These are phyloP conservation scores for Colletotrichum australisinense DNA, from an alignment of 2,329 filamentous ascomycete species.

Conservation along the genomic window DNA sequence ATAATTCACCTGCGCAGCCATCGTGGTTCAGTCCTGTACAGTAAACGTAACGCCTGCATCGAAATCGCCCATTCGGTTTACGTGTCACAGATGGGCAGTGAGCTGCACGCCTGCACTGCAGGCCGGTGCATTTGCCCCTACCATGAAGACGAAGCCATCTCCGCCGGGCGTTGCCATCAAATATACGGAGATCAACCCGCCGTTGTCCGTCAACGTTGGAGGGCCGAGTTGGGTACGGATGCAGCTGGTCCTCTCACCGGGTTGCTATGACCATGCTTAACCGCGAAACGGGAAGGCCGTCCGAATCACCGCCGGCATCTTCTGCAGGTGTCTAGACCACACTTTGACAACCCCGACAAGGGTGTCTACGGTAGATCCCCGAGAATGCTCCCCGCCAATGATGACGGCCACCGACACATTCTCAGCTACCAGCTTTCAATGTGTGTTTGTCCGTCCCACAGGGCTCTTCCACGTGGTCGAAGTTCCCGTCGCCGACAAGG, in stretches of 20 bases:
- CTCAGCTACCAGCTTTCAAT: background rate
- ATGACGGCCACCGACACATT: constrained; percentile 1
- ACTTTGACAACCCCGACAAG: constrained; percentile 20
- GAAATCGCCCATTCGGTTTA: background rate
- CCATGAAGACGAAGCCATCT: background rate
- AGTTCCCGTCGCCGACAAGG: background rate
- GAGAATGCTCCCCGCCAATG: constrained; percentile 23
- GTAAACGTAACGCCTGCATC: background rate
- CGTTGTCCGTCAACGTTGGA: constrained; percentile 14
- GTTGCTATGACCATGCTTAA: constrained; percentile 24
- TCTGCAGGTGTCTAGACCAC: constrained; percentile 33
- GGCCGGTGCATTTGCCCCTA: background rate
- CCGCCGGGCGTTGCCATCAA: background rate
- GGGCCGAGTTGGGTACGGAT: constrained; percentile 32
- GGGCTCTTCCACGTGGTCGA: constrained; percentile 4
- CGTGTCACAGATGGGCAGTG: background rate
- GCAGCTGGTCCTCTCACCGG: constrained; percentile 26
- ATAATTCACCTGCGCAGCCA: background rate
- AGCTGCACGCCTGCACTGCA: background rate
- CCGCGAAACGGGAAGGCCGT: constrained; percentile 27
- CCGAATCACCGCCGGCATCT: constrained; percentile 27
- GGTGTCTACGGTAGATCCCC: constrained; percentile 13
- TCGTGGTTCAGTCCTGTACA: background rate
- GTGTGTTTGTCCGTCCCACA: constrained; percentile 3
- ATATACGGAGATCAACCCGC: constrained; percentile 17